phyloP scores from a whole-genome alignment of 169 alveolate species.

The Plasmodium vivax region DNA sequence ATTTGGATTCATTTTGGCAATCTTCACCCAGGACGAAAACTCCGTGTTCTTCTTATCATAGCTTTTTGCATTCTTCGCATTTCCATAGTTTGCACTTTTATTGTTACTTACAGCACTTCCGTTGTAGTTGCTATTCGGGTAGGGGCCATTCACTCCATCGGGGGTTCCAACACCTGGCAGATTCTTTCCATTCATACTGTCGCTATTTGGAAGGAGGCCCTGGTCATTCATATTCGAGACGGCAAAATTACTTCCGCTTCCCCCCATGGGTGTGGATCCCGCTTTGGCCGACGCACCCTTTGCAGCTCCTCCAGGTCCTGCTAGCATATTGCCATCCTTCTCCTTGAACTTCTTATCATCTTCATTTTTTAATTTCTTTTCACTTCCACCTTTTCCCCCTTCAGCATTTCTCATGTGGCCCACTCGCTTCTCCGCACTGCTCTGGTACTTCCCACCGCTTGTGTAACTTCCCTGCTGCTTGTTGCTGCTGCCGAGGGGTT shows the following conservation, averaged over 20 bases:
- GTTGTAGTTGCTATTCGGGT: not conserved
- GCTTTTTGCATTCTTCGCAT: constrained; percentile 35
- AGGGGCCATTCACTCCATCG: not conserved
- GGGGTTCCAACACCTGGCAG: not conserved
- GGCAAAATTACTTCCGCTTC: not conserved
- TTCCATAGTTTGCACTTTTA: constrained; percentile 22
- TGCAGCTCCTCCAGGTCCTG: not conserved
- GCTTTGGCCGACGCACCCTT: not conserved
- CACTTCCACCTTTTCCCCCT: not conserved
- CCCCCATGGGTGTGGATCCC: not conserved
- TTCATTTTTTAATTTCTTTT: constrained; percentile 16
- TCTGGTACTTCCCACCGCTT: constrained; percentile 5
- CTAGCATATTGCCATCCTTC: not conserved
- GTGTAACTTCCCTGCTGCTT: constrained; percentile 4
- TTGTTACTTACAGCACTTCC: not conserved
- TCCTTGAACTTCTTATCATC: constrained; percentile 31
- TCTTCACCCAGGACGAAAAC: constrained; percentile 60
- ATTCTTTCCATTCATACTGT: not conserved
- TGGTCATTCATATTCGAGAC: not conserved
- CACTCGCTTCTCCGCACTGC: not conserved
- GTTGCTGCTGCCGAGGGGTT: not conserved
- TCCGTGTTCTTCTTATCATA: constrained; percentile 61
- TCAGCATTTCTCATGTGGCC: constrained; percentile 6
- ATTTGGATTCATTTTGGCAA: constrained; percentile 49
- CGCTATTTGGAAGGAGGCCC: not conserved